Evolutionary conservation across 352 stramenopile genomes (phyloP).

Genomic region (Aphanomyces invadans): DNA sequence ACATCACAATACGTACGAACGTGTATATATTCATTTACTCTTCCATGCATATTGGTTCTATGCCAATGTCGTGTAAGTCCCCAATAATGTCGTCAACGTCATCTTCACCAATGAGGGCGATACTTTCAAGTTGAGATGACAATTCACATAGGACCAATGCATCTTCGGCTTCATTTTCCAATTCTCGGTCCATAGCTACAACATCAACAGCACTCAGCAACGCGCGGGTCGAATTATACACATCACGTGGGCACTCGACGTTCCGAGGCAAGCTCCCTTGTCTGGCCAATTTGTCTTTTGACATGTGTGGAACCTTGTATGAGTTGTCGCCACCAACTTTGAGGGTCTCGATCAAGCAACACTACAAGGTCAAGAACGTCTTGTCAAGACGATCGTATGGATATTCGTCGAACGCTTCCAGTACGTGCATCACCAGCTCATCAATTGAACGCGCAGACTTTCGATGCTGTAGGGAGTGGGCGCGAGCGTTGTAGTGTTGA

Average conservation of each 20-base stretch:
- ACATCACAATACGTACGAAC: no score
- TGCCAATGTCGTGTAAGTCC: no score
- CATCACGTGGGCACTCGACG: not conserved
- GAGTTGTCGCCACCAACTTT: not conserved
- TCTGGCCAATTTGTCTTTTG: not conserved
- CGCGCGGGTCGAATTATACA: no score
- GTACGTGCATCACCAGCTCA: not conserved
- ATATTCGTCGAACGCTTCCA: not conserved
- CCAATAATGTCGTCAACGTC: no score
- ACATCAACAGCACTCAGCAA: no score
- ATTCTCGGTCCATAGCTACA: no score
- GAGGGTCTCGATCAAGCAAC: not conserved
- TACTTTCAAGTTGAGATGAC: no score
- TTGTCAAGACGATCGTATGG: not conserved
- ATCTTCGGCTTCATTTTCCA: no score
- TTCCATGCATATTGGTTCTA: no score
- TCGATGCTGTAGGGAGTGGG: not conserved
- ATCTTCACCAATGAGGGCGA: no score
- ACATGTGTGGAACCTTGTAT: conserved; percentile 1
- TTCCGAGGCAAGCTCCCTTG: not conserved
- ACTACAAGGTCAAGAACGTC: not conserved
- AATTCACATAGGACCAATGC: no score
- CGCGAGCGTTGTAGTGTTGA: conserved; percentile 1
- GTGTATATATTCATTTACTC: no score
- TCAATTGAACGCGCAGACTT: conserved; percentile 5